These are phyloP conservation scores for Gracilaria domingensis DNA, from an alignment of 23 red algal species.

Conservation along the genomic window DNA sequence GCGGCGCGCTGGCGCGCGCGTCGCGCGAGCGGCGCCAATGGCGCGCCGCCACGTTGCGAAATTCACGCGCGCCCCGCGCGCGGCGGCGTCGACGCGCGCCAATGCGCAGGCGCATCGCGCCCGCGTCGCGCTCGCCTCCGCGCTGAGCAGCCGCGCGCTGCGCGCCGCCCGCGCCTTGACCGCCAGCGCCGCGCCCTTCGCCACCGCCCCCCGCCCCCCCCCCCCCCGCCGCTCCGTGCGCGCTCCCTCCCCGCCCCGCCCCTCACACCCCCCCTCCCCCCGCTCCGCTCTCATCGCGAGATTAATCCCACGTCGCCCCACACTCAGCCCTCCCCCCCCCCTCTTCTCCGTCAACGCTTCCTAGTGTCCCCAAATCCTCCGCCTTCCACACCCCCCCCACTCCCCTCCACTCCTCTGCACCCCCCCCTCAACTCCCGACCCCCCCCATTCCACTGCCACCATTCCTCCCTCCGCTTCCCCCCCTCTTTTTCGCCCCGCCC, in stretches of 20 bases:
- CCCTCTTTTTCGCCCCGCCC: neutral
- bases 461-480: neutral
- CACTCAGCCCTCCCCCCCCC: neutral
- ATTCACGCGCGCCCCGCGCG: constrained; percentile 18
- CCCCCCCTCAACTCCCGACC: neutral
- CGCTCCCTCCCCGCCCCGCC: neutral
- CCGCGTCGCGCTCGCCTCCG: constrained; percentile 11
- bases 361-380: neutral
- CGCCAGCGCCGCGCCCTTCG: neutral
- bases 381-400: neutral
- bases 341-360: neutral
- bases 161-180: neutral
- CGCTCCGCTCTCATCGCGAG: constrained; percentile 27
- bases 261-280: neutral
- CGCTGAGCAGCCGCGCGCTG: neutral
- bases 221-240: neutral
- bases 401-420: neutral
- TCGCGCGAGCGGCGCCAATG: neutral
- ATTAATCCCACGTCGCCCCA: neutral
- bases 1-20: too few species aligned
- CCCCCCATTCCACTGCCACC: neutral
- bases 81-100: neutral
- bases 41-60: constrained; percentile 1
- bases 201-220: constrained; percentile 11
- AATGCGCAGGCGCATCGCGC: too few species aligned